Evolutionary conservation across 352 stramenopile species (phyloP).

Genomic region (Pythium myriotylum): DNA sequence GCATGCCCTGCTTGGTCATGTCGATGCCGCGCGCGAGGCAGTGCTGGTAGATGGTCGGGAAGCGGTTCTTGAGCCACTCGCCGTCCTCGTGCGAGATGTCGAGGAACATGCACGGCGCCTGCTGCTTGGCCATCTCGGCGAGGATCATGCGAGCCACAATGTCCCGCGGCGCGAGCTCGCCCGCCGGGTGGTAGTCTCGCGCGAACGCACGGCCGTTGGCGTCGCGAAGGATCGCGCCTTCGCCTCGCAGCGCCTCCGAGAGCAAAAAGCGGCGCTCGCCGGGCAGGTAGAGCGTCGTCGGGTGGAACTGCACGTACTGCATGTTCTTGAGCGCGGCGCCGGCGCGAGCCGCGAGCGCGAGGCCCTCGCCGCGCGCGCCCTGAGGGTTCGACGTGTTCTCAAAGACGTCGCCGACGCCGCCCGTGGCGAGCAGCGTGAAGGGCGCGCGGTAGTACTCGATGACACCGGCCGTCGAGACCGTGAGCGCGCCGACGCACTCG

Average conservation of each 20-base stretch:
- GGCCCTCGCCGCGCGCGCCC: constrained; percentile 69
- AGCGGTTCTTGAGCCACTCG: constrained; percentile 85
- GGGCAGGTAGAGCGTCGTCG: constrained; percentile 93
- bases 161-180: constrained; percentile 93
- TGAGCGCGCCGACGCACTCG: constrained; percentile 75
- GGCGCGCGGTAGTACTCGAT: constrained; percentile 70
- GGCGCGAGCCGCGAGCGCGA: constrained; percentile 78
- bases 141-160: constrained; percentile 93
- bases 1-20: constrained; percentile 90
- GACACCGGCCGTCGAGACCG: constrained; percentile 54
- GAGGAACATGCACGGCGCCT: constrained; percentile 87
- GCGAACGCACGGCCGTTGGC: constrained; percentile 79
- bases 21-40: constrained; percentile 84
- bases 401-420: constrained; percentile 94
- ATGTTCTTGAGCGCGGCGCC: constrained; percentile 86
- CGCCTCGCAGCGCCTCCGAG: constrained; percentile 92
- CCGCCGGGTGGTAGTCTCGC: constrained; percentile 91
- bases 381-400: constrained; percentile 94
- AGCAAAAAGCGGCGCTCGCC: constrained; percentile 91
- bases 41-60: constrained; percentile 89
- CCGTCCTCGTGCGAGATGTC: constrained; percentile 92
- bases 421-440: constrained; percentile 92
- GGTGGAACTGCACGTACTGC: constrained; percentile 98
- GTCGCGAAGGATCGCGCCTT: constrained; percentile 91
- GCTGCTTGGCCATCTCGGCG: constrained; percentile 85